Percentiles rank a stretch among this genome's conserved stretches.
Conservation (phyloP, 2,329 filamentous ascomycete species). For the Geoglossum cookeanum region DNA sequence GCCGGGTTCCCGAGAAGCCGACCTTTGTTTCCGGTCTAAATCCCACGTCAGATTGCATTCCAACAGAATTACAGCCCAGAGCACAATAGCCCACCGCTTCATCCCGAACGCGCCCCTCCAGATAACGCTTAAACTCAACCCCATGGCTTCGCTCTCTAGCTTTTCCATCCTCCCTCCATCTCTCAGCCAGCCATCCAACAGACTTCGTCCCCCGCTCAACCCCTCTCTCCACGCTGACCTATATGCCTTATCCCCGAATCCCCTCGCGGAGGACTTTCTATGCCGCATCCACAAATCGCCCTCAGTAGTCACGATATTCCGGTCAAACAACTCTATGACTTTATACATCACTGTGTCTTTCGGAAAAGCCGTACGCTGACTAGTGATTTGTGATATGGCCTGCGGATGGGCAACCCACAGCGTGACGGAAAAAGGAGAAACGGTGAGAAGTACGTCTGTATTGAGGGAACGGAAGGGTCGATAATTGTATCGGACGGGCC, state of each 20-base stretch:
- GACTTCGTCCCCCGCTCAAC: slow-evolving; percentile 40
- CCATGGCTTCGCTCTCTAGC: slow-evolving; percentile 47
- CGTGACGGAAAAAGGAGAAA: slow-evolving; percentile 9
- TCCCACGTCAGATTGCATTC: slow-evolving; percentile 12
- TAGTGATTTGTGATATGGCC: slow-evolving; percentile 12
- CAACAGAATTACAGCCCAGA: slow-evolving; percentile 9
- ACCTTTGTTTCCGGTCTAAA: neutral
- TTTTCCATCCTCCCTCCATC: slow-evolving; percentile 19
- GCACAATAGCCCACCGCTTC: slow-evolving; percentile 39
- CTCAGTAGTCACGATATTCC: slow-evolving; percentile 16
- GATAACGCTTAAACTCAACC: slow-evolving; percentile 37
- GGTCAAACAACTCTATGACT: slow-evolving; percentile 17
- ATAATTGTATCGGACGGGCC: neutral
- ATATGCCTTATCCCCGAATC: slow-evolving; percentile 38
- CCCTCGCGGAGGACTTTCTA: slow-evolving; percentile 13
- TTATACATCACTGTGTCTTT: slow-evolving; percentile 15
- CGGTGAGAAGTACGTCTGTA: slow-evolving; percentile 8
- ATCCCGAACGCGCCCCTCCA: slow-evolving; percentile 52
- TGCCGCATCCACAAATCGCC: slow-evolving; percentile 17
- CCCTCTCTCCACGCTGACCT: slow-evolving; percentile 44
- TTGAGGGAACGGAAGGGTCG: neutral
- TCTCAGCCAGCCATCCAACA: slow-evolving; percentile 38
- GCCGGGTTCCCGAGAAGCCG: slow-evolving; percentile 22
- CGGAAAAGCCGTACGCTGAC: slow-evolving; percentile 13
- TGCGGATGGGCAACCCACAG: slow-evolving; percentile 14